These are phyloP conservation scores for Filobasidium wieringae DNA, from an alignment of 768 basidiomycete genomes.

Conservation along the genomic window DNA sequence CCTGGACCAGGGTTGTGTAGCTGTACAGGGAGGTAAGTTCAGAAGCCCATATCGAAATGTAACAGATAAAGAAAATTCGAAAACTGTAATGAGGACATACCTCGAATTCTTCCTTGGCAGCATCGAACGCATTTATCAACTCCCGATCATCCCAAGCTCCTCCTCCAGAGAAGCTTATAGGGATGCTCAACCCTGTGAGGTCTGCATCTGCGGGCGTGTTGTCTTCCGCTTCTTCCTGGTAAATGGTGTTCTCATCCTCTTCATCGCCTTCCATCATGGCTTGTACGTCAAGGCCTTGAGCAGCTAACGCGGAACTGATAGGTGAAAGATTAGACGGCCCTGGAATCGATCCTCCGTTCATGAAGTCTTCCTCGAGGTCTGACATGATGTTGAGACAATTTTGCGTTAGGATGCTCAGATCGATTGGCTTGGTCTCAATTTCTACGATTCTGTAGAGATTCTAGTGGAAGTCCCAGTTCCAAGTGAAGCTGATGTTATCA, in stretches of 20 bases:
- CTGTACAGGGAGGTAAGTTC: conserved; percentile 6
- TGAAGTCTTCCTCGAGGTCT: no score
- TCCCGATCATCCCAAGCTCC: conserved; percentile 37
- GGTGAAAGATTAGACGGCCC: no score
- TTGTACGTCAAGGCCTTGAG: neutral
- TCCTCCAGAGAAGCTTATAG: neutral
- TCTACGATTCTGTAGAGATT: no score
- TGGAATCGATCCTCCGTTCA: no score
- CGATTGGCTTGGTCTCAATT: no score
- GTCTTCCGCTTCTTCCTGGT: neutral
- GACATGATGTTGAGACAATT: no score
- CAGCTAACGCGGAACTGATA: neutral
- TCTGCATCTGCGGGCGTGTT: neutral
- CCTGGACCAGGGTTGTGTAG: conserved; percentile 33
- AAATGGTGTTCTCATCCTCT: neutral
- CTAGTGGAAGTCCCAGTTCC: no score
- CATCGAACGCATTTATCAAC: conserved; percentile 29
- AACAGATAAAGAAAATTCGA: no score
- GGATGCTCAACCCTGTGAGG: neutral
- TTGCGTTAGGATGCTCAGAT: no score
- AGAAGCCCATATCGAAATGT: neutral
- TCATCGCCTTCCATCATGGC: neutral
- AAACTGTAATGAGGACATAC: conserved; percentile 14
- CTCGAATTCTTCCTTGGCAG: conserved; percentile 34
- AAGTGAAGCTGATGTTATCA: no score